Percentiles rank a stretch among this genome's conserved stretches.
These are phyloP conservation scores for Aschersonia sp. DNA, from an alignment of 2,329 filamentous ascomycete species.

Conservation along the genomic window DNA sequence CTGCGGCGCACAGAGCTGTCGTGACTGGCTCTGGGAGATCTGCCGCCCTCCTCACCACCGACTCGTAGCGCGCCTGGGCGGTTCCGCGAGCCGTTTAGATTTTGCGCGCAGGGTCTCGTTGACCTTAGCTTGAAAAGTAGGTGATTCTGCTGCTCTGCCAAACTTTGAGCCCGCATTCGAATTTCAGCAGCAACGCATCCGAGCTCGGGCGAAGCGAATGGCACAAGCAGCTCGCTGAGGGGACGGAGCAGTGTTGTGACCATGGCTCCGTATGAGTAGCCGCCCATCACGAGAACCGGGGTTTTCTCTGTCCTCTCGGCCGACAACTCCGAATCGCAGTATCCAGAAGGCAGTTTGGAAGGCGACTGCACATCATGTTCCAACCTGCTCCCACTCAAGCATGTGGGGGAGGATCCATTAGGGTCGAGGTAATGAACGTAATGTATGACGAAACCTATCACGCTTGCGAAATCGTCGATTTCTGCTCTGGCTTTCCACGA, in stretches of 20 bases:
- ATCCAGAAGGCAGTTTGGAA: no score
- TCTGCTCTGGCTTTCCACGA: slow-evolving; percentile 81
- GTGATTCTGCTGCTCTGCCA: slow-evolving; percentile 48
- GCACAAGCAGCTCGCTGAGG: slow-evolving; percentile 39
- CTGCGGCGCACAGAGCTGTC: slow-evolving; percentile 17
- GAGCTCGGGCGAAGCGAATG: slow-evolving; percentile 37
- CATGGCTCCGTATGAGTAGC: slow-evolving; percentile 86
- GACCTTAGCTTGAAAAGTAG: slow-evolving; percentile 19
- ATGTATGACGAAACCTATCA: slow-evolving; percentile 64
- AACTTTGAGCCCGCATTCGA: slow-evolving; percentile 49
- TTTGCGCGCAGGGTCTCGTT: slow-evolving; percentile 16
- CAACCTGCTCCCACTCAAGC: no score
- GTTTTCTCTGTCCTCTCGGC: background rate
- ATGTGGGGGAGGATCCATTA: background rate
- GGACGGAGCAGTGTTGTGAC: slow-evolving; percentile 61
- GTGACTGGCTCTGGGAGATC: slow-evolving; percentile 20
- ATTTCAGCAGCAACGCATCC: slow-evolving; percentile 54
- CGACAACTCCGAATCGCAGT: no score
- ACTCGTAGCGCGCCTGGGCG: slow-evolving; percentile 27
- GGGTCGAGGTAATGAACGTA: slow-evolving; percentile 51
- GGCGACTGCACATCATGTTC: no score
- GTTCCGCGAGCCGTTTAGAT: slow-evolving; percentile 9
- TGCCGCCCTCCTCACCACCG: slow-evolving; percentile 33
- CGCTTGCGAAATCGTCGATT: slow-evolving; percentile 65
- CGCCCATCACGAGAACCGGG: slow-evolving; percentile 46